phyloP scores from a whole-genome alignment of 1,284 basidiomycete genomes.

The Fomes fomentarius region DNA sequence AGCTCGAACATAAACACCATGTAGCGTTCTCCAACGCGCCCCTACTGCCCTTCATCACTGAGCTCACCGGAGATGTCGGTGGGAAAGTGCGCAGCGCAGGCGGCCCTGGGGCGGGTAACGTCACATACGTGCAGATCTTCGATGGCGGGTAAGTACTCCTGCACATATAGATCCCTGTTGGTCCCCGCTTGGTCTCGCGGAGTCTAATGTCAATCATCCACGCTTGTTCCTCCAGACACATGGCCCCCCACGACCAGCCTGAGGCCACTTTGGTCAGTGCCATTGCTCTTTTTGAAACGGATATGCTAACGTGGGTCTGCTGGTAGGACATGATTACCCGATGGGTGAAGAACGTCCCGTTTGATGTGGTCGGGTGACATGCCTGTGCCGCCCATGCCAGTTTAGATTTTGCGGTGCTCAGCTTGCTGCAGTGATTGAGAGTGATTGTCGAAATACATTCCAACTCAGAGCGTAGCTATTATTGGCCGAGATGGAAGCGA shows the following conservation, averaged over 20 bases:
- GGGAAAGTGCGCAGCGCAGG: constrained; percentile 49
- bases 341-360: constrained; percentile 53
- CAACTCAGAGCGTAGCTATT: too few relatives aligned
- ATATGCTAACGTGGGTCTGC: neutral
- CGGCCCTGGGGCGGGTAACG: constrained; percentile 50
- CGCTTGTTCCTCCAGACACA: constrained; percentile 55
- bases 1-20: constrained; percentile 63
- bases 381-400: neutral
- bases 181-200: neutral
- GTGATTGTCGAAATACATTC: too few relatives aligned
- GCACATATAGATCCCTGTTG: constrained; percentile 3
- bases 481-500: too few relatives aligned
- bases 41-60: constrained; percentile 46
- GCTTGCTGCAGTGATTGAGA: too few relatives aligned
- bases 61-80: constrained; percentile 39
- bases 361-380: constrained; percentile 15
- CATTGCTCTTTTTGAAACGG: neutral
- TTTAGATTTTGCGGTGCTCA: neutral
- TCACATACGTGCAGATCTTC: constrained; percentile 55
- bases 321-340: constrained; percentile 50
- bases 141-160: constrained; percentile 49
- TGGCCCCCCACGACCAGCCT: constrained; percentile 86
- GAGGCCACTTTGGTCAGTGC: constrained; percentile 59
- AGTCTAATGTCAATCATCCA: neutral
- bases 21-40: constrained; percentile 61